phyloP scores from a whole-genome alignment of 2,329 filamentous ascomycete species.

The Fusarium sulawesiense region DNA sequence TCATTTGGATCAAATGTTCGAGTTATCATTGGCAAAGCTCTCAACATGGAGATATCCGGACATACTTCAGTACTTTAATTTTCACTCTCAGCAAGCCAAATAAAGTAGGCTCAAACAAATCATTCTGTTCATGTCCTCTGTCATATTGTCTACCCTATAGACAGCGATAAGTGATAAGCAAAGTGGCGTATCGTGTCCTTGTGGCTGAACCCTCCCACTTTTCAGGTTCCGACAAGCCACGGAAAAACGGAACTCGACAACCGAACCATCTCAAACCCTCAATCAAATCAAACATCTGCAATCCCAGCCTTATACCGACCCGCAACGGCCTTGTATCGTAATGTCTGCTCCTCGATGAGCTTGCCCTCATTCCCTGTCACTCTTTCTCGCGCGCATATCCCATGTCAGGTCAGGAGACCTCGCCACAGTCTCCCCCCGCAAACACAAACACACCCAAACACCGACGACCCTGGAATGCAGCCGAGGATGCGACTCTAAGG shows the following conservation, averaged over 20 bases:
- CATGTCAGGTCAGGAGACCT: slow-evolving; percentile 43
- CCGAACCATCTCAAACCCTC: slow-evolving; percentile 23
- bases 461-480: slow-evolving; percentile 43
- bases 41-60: no score
- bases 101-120: no score
- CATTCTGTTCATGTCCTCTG: no score
- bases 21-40: no score
- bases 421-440: slow-evolving; percentile 39
- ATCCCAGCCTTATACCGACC: neutral
- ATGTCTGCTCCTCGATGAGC: slow-evolving; percentile 6
- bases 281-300: slow-evolving; percentile 16
- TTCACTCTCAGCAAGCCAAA: no score
- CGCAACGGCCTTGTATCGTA: neutral
- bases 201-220: neutral
- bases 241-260: slow-evolving; percentile 26
- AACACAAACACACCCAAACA: slow-evolving; percentile 35
- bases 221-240: slow-evolving; percentile 23
- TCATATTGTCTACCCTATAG: neutral
- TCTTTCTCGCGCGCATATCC: slow-evolving; percentile 7
- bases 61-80: no score
- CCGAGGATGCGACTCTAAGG: slow-evolving; percentile 46
- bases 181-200: neutral
- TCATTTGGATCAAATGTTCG: no score
- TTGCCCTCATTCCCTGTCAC: neutral
- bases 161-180: neutral